Percentiles rank a stretch among this genome's conserved stretches.
Evolutionary conservation across 2,329 filamentous ascomycete genomes (phyloP).

Genomic region (Capronia epimyces): DNA sequence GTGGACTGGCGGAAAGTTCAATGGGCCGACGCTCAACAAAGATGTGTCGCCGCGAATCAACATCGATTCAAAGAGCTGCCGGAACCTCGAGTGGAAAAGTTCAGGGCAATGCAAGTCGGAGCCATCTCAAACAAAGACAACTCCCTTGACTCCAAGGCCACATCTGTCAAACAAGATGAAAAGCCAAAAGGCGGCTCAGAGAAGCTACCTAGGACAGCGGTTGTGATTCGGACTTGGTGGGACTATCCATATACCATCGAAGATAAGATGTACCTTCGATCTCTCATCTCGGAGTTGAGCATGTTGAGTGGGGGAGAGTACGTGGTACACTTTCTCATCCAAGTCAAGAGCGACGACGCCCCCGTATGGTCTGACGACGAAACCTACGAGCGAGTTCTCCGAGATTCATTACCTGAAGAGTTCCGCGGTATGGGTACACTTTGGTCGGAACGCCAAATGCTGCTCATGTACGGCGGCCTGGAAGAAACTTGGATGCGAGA

Average conservation of each 20-base stretch:
- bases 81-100: slow-evolving; percentile 34
- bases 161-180: background rate
- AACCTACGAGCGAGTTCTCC: slow-evolving; percentile 67
- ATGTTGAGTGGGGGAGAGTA: slow-evolving; percentile 77
- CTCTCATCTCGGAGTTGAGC: slow-evolving; percentile 71
- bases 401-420: slow-evolving; percentile 66
- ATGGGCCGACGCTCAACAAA: slow-evolving; percentile 72
- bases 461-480: slow-evolving; percentile 79
- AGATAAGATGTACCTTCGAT: slow-evolving; percentile 72
- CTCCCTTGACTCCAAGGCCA: background rate
- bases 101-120: slow-evolving; percentile 28
- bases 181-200: slow-evolving; percentile 30
- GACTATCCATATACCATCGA: slow-evolving; percentile 74
- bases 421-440: slow-evolving; percentile 84
- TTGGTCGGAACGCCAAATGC: slow-evolving; percentile 93
- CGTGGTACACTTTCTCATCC: slow-evolving; percentile 73
- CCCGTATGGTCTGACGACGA: slow-evolving; percentile 77
- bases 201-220: slow-evolving; percentile 56
- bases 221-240: slow-evolving; percentile 74
- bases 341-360: slow-evolving; percentile 72
- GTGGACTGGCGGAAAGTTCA: slow-evolving; percentile 72
- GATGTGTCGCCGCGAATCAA: slow-evolving; percentile 66
- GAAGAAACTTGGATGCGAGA: slow-evolving; percentile 68
- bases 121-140: slow-evolving; percentile 14
- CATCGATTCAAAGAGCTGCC: slow-evolving; percentile 56